Evolutionary conservation across 305 asterid genomes (phyloP), one percentile per base, ranked within the genome.

Genomic region (Salvia sclarea): DNA sequence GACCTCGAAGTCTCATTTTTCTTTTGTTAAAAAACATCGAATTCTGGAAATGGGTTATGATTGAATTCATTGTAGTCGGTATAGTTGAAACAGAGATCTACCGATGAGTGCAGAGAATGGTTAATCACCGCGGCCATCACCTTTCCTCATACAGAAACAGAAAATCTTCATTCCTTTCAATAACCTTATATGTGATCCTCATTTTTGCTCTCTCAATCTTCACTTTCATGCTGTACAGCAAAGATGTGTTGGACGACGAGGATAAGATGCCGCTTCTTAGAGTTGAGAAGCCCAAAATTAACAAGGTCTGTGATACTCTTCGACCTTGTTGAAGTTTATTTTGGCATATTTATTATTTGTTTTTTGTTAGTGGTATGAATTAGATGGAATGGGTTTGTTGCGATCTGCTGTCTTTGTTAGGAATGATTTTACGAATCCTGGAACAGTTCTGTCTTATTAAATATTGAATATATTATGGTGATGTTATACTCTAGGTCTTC

Each of bases 121-220:
- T 66, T 60, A 77, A 57, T 68, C 59, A 70, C 74, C 78, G 86
- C 69, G 84, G 80, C 59, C 78, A 58, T 38, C 78, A 58, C 64
- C 76, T 72, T 53, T 20, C 78, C 4, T 49, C 77, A 55, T 71
- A 71, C 25, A 66, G 84, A 55, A 71, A 72, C 20, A 76, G 84
- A 54, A 87, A 82, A 63, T 79, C 81, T 16, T 81, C 90, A 1
- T 78, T 74, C 77, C 73, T 80, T 30, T 79, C 97, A 52, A 62
- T 83, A 22, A 59, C 84, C 22, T 25, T 85, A 24, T 92, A 84
- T 75, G 80, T 85, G 25, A 75, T 83, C 75, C 77, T 87, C 53
- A 73, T 90, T 13, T 80, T 88, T 59, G 80, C 85, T 48, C 80
- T 92, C 49, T 90, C 98, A 20, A 50, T 86, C 70, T 76, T 80